Percentiles rank a stretch among this genome's conserved stretches.
Evolutionary conservation across 768 basidiomycete species (phyloP).

Genomic region (Pleurotus ostreatus): DNA sequence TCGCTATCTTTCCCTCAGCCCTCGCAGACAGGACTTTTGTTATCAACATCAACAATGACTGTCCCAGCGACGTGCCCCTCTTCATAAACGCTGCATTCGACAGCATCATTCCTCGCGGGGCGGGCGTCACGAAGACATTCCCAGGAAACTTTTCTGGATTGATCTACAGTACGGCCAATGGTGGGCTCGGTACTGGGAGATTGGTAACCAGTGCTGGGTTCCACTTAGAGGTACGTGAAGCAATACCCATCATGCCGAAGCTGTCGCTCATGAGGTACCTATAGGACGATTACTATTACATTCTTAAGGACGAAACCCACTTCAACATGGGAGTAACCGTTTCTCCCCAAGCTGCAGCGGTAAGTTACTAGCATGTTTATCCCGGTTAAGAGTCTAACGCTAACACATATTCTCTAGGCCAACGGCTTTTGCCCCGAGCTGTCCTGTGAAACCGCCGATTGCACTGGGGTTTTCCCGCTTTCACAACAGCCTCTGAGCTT

Average conservation of each 20-base stretch:
- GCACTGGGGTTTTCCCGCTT: background rate
- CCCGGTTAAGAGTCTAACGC: background rate
- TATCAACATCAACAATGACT: slow-evolving; percentile 16
- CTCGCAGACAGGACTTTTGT: background rate
- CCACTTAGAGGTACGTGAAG: slow-evolving; percentile 10
- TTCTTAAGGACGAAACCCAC: slow-evolving; percentile 23
- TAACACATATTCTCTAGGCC: background rate
- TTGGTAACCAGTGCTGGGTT: slow-evolving; percentile 22
- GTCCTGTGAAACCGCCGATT: slow-evolving; percentile 11
- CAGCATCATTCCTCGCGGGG: slow-evolving; percentile 12
- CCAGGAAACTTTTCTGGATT: slow-evolving; percentile 12
- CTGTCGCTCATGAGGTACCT: background rate
- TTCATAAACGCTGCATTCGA: slow-evolving; percentile 15
- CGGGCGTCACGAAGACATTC: slow-evolving; percentile 11
- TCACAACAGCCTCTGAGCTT: background rate
- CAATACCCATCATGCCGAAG: slow-evolving; percentile 2
- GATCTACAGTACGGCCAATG: slow-evolving; percentile 18
- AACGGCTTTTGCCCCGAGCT: slow-evolving; percentile 15
- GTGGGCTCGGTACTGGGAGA: slow-evolving; percentile 14
- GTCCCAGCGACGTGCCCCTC: slow-evolving; percentile 17
- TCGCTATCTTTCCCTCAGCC: background rate
- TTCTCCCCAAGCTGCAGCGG: slow-evolving; percentile 16
- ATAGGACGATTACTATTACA: slow-evolving; percentile 24
- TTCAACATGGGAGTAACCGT: slow-evolving; percentile 30
- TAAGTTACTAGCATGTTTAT: slow-evolving; percentile 10